These are phyloP conservation scores for Zygoascus bituminiphila DNA, from an alignment of 805 yeast species.

Conservation along the genomic window DNA sequence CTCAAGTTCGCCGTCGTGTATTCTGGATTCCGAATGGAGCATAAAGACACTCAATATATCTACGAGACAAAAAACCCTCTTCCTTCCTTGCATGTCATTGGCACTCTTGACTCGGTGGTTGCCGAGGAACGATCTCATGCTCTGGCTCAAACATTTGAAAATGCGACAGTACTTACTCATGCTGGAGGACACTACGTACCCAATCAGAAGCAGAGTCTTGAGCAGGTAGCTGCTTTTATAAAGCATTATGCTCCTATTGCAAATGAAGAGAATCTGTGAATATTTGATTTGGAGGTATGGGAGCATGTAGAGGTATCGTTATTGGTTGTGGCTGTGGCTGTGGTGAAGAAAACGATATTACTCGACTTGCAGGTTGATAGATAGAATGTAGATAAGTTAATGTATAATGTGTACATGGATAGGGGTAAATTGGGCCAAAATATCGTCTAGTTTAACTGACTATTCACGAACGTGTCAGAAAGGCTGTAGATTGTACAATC, in stretches of 20 bases:
- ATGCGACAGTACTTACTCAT: constrained; percentile 52
- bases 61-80: constrained; percentile 28
- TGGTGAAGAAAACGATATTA: no score
- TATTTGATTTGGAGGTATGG: no score
- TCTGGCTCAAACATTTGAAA: constrained; percentile 44
- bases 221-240: constrained; percentile 26
- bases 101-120: constrained; percentile 82
- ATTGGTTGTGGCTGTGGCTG: no score
- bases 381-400: no score
- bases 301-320: no score
- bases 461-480: no score
- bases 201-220: constrained; percentile 53
- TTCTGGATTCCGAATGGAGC: constrained; percentile 44
- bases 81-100: constrained; percentile 67
- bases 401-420: no score
- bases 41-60: constrained; percentile 24
- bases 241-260: not conserved
- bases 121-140: constrained; percentile 59
- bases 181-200: constrained; percentile 99
- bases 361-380: no score
- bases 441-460: no score
- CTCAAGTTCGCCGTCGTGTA: constrained; percentile 71
- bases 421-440: no score
- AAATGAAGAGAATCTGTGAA: not conserved
- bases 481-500: no score